Evolutionary conservation across 345 rosid genomes (phyloP).

Genomic region (Syzygium oleosum): DNA sequence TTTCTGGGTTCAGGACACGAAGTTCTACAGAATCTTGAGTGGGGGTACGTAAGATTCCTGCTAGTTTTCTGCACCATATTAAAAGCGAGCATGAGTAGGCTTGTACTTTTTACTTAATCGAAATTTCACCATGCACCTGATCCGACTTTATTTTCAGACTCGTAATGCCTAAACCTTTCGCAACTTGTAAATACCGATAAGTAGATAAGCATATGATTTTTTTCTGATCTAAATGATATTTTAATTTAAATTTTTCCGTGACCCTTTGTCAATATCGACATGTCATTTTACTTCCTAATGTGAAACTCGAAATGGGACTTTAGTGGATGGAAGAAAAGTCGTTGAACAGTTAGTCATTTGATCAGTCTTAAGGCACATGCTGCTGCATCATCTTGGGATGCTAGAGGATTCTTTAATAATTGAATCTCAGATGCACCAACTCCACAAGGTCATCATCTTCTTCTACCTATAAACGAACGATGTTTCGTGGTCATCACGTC

Average conservation of each 20-base stretch:
- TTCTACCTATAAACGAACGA: background rate
- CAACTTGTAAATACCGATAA: background rate
- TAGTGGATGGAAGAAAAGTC: background rate
- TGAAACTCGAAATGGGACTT: background rate
- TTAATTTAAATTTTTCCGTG: background rate
- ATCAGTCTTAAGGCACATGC: background rate
- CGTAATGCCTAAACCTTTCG: background rate
- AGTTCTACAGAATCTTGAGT: background rate
- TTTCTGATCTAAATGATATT: background rate
- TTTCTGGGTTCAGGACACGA: background rate
- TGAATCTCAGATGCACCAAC: background rate
- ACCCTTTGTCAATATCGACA: background rate
- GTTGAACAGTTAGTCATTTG: background rate
- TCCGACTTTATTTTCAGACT: background rate
- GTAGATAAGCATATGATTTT: background rate
- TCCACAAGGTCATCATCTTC: too few species aligned
- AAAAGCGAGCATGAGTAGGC: background rate
- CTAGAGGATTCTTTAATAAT: background rate
- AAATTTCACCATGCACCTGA: background rate
- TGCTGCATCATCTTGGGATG: background rate
- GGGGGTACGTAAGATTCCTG: background rate
- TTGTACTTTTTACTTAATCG: background rate
- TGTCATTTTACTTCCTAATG: background rate
- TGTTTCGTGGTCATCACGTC: background rate
- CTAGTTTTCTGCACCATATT: too few species aligned